Evolutionary conservation across 768 basidiomycete genomes (phyloP), one percentile per base, ranked within the genome.

Genomic region (Boletus pseudopeckii): DNA sequence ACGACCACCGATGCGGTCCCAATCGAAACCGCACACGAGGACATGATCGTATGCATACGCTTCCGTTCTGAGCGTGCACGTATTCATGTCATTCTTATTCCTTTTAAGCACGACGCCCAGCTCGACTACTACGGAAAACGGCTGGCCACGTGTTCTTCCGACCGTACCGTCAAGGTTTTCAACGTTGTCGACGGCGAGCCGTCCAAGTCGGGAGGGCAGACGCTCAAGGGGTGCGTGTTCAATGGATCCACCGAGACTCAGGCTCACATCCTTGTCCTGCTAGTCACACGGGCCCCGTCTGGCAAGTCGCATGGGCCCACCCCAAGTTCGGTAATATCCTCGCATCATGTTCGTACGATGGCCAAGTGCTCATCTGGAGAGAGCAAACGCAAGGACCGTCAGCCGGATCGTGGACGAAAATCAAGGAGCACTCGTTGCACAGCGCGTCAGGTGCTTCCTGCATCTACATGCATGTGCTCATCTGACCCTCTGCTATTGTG

Each of bases 271-370:
- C 22, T 24, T 42, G n/a, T 33, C 22, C 20, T 50, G 4, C 24
- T 58, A 97, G 95, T 38, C 97, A 98, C 72, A 91, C 90, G 4
- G 95, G 96, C 10, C 96, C 97, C 7, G 94, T 99, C 36, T 98
- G 96, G 95, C 93, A 96, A 64, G 87, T 99, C 47, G 84, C 94
- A 22, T 99, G 97, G 97, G 96, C 91, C 3, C 96, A 99, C 63
- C 97, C 97, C 24, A 97, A 93, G 70, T 99, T 90, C 64, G 97
- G 97, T 2, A 85, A 89, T 57, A 96, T 99, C 64, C 84, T 99
- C 49, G 96, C 96, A 28, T 95, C 92, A n/a, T 96, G 93, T 67
- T 97, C 95, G 5, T 98, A 98, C 70, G 97, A 99, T 63, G 95
- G 97, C 43, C 92, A 96, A 64, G 97, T 97, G 18, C 81, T 98